These are phyloP conservation scores for Fusarium odoratissimum DNA, from an alignment of 2,329 filamentous ascomycete genomes.

Conservation along the genomic window DNA sequence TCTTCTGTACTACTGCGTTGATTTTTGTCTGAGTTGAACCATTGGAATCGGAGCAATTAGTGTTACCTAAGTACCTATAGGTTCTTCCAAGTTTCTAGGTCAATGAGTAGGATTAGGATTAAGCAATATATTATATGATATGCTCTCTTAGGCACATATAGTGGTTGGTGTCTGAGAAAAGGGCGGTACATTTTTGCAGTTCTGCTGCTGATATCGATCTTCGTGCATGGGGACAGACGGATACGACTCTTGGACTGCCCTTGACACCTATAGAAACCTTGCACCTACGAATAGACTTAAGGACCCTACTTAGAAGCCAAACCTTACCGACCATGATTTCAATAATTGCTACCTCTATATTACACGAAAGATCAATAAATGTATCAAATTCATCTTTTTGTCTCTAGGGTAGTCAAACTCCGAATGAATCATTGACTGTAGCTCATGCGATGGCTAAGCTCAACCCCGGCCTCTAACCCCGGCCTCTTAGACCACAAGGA, in stretches of 20 bases:
- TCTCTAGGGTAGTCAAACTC: conserved; percentile 7
- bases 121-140: too few species aligned
- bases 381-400: not conserved
- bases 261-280: not conserved
- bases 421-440: conserved; percentile 34
- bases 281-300: too few species aligned
- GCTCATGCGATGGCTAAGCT: conserved; percentile 22
- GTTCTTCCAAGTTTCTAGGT: not conserved
- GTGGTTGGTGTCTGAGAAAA: too few species aligned
- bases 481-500: conserved; percentile 14
- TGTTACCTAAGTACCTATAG: not conserved
- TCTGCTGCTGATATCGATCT: too few species aligned
- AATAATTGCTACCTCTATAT: not conserved
- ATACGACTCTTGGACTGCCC: not conserved
- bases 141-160: too few species aligned
- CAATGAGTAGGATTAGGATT: too few species aligned
- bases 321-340: too few species aligned
- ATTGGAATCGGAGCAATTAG: not conserved
- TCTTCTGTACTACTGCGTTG: too few species aligned
- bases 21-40: not conserved
- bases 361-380: not conserved
- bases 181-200: not conserved
- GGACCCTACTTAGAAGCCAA: not conserved
- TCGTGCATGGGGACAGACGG: too few species aligned
- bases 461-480: conserved; percentile 22